Conservation (phyloP, 805 yeast species). For the Saccharomyces paradoxus region DNA sequence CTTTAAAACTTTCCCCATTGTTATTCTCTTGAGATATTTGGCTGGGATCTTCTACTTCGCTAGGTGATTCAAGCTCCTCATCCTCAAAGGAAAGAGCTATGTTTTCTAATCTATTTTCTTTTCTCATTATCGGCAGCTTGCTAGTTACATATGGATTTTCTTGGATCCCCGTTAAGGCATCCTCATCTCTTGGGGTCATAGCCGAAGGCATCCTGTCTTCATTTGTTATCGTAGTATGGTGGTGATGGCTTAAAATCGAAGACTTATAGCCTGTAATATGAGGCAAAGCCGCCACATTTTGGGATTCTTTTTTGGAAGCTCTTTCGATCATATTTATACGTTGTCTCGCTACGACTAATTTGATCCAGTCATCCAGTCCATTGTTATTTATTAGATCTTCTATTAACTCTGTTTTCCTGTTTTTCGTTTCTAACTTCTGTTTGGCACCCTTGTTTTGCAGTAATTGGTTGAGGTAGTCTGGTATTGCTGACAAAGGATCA, state of each 20-base stretch:
- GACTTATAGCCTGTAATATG: slow-evolving; percentile 20
- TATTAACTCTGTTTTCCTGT: slow-evolving; percentile 13
- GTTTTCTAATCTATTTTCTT: slow-evolving; percentile 26
- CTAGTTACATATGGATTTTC: slow-evolving; percentile 30
- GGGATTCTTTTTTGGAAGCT: slow-evolving; percentile 16
- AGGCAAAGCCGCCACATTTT: slow-evolving; percentile 15
- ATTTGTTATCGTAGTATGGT: slow-evolving; percentile 2
- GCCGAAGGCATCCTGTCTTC: slow-evolving; percentile 9
- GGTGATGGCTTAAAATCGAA: slow-evolving; percentile 9
- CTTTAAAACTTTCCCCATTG: slow-evolving; percentile 6
- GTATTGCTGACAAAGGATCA: slow-evolving; percentile 23
- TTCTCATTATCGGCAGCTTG: slow-evolving; percentile 33
- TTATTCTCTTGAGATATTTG: slow-evolving; percentile 3
- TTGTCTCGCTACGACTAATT: slow-evolving; percentile 26
- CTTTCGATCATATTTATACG: slow-evolving; percentile 18
- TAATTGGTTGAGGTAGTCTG: slow-evolving; percentile 27
- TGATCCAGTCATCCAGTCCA: slow-evolving; percentile 34
- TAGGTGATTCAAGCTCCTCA: slow-evolving; percentile 8
- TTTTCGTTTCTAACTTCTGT: slow-evolving; percentile 11
- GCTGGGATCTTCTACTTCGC: slow-evolving; percentile 2
- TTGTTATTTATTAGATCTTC: slow-evolving; percentile 27
- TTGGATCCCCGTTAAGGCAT: slow-evolving; percentile 4
- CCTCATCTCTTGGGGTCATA: slow-evolving; percentile 24
- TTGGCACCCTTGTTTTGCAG: slow-evolving; percentile 11
- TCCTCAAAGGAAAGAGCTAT: slow-evolving; percentile 24